phyloP scores from a whole-genome alignment of 805 yeast species.

The Blastobotrys americana region DNA sequence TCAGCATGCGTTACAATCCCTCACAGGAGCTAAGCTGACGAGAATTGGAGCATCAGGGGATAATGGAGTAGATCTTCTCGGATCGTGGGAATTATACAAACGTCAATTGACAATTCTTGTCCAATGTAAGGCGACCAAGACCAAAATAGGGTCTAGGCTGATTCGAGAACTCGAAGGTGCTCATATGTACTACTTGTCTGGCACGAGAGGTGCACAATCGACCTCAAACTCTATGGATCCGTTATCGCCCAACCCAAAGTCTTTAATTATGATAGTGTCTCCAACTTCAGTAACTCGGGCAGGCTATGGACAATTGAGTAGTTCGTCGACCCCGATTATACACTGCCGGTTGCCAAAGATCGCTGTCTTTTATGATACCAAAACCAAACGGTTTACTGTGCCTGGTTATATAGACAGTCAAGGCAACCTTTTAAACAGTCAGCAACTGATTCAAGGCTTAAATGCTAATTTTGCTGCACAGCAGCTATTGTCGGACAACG shows the following conservation, averaged over 20 bases:
- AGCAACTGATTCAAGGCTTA: too few species aligned
- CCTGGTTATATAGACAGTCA: not conserved
- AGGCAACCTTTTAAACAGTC: not conserved
- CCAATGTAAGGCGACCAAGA: constrained; percentile 48
- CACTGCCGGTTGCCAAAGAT: constrained; percentile 5
- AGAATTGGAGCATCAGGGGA: constrained; percentile 53
- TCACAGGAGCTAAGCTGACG: constrained; percentile 35
- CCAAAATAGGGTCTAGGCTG: constrained; percentile 39
- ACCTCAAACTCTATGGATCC: too few species aligned
- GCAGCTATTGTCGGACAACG: not conserved
- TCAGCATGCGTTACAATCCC: constrained; percentile 33
- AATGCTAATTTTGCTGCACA: not conserved
- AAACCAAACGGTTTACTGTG: not conserved
- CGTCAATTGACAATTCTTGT: constrained; percentile 34
- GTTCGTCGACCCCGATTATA: constrained; percentile 11
- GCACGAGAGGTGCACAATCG: too few species aligned
- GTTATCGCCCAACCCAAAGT: constrained; percentile 2
- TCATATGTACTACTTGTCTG: constrained; percentile 23
- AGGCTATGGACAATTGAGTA: constrained; percentile 8
- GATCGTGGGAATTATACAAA: constrained; percentile 40
- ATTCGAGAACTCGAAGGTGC: constrained; percentile 52
- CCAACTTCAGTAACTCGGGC: constrained; percentile 10
- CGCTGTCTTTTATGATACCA: not conserved
- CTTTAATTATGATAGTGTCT: constrained; percentile 10
- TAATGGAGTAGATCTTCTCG: constrained; percentile 49